These are phyloP conservation scores for Nakazawaea holstii DNA, from an alignment of 805 yeast species.

Conservation along the genomic window DNA sequence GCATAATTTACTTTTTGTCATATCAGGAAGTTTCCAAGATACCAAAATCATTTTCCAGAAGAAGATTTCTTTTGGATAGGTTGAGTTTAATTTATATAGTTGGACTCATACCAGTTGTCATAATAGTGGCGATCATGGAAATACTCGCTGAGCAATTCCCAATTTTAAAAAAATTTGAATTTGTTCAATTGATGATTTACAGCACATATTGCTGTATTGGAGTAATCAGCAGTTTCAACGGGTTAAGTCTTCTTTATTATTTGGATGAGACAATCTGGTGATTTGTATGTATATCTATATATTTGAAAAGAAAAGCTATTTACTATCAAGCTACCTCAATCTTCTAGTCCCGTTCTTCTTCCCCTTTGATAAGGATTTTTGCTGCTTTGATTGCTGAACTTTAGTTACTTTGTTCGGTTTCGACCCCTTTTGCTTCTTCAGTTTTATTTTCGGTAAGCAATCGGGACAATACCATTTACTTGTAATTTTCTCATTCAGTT, in stretches of 20 bases:
- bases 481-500: slow-evolving; percentile 33
- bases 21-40: slow-evolving; percentile 60
- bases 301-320: background rate
- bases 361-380: background rate
- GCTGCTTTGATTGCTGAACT: background rate
- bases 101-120: slow-evolving; percentile 62
- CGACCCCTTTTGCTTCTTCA: background rate
- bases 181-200: slow-evolving; percentile 71
- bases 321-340: background rate
- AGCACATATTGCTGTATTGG: slow-evolving; percentile 88
- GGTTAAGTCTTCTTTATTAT: slow-evolving; percentile 83
- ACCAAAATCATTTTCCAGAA: slow-evolving; percentile 28
- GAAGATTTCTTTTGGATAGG: slow-evolving; percentile 67
- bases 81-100: slow-evolving; percentile 60
- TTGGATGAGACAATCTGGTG: slow-evolving; percentile 72
- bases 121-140: slow-evolving; percentile 38
- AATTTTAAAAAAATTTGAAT: slow-evolving; percentile 57
- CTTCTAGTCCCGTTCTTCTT: background rate
- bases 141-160: slow-evolving; percentile 50
- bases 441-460: slow-evolving; percentile 20
- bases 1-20: slow-evolving; percentile 66
- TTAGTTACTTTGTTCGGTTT: background rate
- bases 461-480: slow-evolving; percentile 47
- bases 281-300: slow-evolving; percentile 18
- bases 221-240: slow-evolving; percentile 80